Base-by-base conservation (phyloP, 768 basidiomycete genomes). In the Agrocybe chaxingu region DNA sequence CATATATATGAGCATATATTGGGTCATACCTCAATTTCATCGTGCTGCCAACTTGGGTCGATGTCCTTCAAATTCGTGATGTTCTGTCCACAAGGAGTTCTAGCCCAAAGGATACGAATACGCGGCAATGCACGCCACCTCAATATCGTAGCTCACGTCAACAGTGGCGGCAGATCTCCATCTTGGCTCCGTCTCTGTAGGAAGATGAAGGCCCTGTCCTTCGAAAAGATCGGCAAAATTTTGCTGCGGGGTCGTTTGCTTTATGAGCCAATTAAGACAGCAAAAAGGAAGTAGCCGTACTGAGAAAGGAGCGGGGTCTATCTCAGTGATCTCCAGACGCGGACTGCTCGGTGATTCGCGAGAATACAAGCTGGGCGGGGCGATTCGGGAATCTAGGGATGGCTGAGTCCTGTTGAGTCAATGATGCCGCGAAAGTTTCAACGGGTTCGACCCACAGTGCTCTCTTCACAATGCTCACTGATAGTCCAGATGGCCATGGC, bases 1-100 rank as follows among this genome's bases (percentile, higher is more conserved):
- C 29, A 29, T n/a, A 49, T 51, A 43, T 8, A 19, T 35, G 34
- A 24, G 32, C 16, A 48, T 29, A 45, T 29, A 19, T 30, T 8
- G 41, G n/a, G 37, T 7, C 68, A 5, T 45, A 78, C 79, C 58
- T 80, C 78, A 13, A 78, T 68, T 7, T 77, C 78, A 45, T 78
- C 72, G 40, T 77, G 71, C 30, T 70, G 65, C 74, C 76, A 77
- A n/a, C 69, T 70, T 4, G 77, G 67, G 50, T 68, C 66, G 10
- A 77, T 57, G 10, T 72, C 71, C 42, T 67, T 66, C 18, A 76
- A 61, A 50, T 78, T 62, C 9, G 72, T 73, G 29, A 71, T 66
- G 41, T 67, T 70, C 77, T 80, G 43, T 10, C 42, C n/a, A 36
- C 7, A 39, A 48, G 30, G 13, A 12, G 38, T 10, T 9, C 39